Evolutionary conservation across 2,329 filamentous ascomycete genomes (phyloP), one percentile per base, ranked within the genome.

Genomic region (Penicillium oxalicum): DNA sequence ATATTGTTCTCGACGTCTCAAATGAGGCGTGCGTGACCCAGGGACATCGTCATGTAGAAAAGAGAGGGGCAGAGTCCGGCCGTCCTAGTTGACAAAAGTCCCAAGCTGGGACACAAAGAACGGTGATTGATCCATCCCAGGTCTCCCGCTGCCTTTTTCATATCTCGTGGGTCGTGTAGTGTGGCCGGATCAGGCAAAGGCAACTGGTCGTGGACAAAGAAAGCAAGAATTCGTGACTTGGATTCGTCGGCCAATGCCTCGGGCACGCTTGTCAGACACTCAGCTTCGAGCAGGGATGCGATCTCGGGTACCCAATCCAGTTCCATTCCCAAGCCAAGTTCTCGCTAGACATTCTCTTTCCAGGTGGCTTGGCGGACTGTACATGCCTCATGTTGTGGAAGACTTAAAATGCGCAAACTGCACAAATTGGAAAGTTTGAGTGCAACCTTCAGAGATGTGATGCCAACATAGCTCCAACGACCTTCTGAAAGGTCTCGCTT

Each of bases 181-280:
- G 48, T 49, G 39, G 35, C 50, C 49, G 28, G 41, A 52, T 44
- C 37, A 36, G 44, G 55, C 45, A 45, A 48, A 32, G 42, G 29
- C 29, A 48, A 32, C 35, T 35, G 37, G 42, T 29, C n/a, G 18
- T 32, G 43, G 48, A 52, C 49, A 57, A 55, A 58, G 55, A 56
- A 57, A 46, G 33, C 25, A 27, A 32, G 25, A 24, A 40, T 24
- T 40, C 43, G 18, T 44, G 32, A 50, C 44, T 36, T 40, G 35
- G 39, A 32, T 11, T 32, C 9, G 29, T 47, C 45, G 34, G 37
- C 9, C 28, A 36, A 50, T 46, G 44, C n/a, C 28, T 28, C 9
- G 35, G 36, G 12, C 40, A 43, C 48, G 37, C 11, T 29, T 36
- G 25, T 11, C 38, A 36, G 32, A 9, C 25, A 28, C 29, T 45